These are phyloP conservation scores for Tarenaya hassleriana DNA, from an alignment of 345 rosid genomes.

Conservation along the genomic window DNA sequence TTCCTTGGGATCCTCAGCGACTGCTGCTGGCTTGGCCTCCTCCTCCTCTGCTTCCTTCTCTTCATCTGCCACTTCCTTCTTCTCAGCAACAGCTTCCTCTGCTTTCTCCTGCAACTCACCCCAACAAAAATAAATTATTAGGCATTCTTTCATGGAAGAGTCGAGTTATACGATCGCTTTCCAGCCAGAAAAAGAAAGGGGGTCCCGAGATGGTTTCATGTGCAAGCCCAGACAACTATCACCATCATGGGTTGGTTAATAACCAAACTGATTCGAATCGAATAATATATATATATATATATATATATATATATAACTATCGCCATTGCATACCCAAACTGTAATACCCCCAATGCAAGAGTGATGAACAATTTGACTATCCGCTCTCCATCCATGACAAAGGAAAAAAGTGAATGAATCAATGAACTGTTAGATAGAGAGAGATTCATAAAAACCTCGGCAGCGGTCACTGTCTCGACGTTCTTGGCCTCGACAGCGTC, in stretches of 20 bases:
- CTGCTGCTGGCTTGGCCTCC: background rate
- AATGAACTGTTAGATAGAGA: conserved; percentile 5
- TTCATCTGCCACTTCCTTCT: conserved; percentile 35
- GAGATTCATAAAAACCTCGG: conserved; percentile 20
- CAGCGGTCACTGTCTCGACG: conserved; percentile 17
- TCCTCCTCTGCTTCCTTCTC: conserved; percentile 29
- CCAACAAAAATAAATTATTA: background rate
- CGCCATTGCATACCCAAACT: no score
- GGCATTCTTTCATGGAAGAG: conserved; percentile 5
- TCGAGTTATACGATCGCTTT: no score
- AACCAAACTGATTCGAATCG: no score
- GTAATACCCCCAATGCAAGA: no score
- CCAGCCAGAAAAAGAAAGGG: no score
- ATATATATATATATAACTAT: no score
- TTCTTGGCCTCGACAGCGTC: conserved; percentile 23
- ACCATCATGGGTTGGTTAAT: no score
- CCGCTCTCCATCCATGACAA: no score
- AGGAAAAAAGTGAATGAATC: background rate
- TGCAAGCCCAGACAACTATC: no score
- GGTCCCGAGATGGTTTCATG: no score
- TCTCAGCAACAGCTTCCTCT: conserved; percentile 25
- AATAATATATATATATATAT: no score
- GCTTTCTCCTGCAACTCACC: conserved; percentile 23
- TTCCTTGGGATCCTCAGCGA: conserved; percentile 3
- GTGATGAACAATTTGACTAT: no score